Evolutionary conservation across 2,329 filamentous ascomycete genomes (phyloP).

Genomic region (Phialophora verrucosa): DNA sequence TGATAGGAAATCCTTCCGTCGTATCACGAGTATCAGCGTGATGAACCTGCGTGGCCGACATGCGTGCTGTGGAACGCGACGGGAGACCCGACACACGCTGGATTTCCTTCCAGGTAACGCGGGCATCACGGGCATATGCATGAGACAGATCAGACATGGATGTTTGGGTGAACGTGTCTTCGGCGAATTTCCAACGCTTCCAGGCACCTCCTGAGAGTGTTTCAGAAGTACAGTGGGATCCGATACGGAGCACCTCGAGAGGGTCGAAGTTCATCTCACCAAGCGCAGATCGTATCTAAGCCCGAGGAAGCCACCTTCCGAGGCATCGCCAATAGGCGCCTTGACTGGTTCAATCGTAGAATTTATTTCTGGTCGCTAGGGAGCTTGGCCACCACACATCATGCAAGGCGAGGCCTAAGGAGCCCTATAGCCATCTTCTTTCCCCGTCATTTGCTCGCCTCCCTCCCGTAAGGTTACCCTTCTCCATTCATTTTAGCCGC

Average conservation of each 20-base stretch:
- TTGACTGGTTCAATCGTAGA: slow-evolving; percentile 9
- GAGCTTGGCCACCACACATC: background rate
- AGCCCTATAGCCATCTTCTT: background rate
- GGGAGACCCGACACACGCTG: background rate
- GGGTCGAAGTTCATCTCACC: background rate
- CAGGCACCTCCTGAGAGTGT: slow-evolving; percentile 20
- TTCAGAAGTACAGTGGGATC: slow-evolving; percentile 20
- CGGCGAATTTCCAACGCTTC: slow-evolving; percentile 25
- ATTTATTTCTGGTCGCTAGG: slow-evolving; percentile 2
- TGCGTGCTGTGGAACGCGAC: slow-evolving; percentile 12
- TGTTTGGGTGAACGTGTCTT: slow-evolving; percentile 5
- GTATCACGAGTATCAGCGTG: background rate
- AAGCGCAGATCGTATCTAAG: slow-evolving; percentile 6
- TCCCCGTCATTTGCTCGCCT: slow-evolving; percentile 2
- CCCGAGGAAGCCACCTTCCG: background rate
- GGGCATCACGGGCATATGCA: background rate
- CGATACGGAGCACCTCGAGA: background rate
- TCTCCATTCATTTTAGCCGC: slow-evolving; percentile 20
- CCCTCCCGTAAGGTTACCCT: background rate
- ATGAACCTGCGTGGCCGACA: background rate
- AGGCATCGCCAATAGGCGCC: background rate
- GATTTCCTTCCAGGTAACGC: background rate
- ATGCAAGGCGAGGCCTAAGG: background rate
- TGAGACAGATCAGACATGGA: background rate
- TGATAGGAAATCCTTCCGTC: background rate